Conservation (phyloP, 2,329 filamentous ascomycete genomes). For the Aschersonia sp. region DNA sequence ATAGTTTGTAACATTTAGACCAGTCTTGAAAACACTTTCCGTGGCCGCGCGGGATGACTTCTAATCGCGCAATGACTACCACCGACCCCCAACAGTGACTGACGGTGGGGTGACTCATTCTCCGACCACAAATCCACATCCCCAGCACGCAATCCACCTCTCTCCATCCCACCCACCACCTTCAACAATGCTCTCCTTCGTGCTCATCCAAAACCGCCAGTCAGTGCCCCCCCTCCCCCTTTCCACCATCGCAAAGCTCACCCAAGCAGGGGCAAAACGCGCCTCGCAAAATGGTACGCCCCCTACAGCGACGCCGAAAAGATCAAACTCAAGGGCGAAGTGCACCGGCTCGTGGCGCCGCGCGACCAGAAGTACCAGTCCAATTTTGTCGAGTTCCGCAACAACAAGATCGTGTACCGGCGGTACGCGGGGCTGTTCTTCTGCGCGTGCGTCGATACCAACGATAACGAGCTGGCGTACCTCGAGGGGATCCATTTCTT, state of each 20-base stretch:
- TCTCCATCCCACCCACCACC: background rate
- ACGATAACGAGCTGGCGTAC: slow-evolving; percentile 95
- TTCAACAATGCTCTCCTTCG: slow-evolving; percentile 59
- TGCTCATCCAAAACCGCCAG: slow-evolving; percentile 84
- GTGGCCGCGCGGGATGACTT: too few relatives aligned
- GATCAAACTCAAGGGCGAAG: slow-evolving; percentile 96
- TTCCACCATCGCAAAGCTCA: background rate
- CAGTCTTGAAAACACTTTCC: too few relatives aligned
- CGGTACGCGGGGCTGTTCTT: slow-evolving; percentile 98
- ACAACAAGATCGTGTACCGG: slow-evolving; percentile 94
- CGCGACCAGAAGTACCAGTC: slow-evolving; percentile 99
- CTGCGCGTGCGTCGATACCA: slow-evolving; percentile 97
- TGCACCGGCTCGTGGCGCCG: slow-evolving; percentile 93
- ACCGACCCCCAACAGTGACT: too few relatives aligned
- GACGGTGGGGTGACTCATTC: too few relatives aligned
- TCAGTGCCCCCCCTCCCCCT: slow-evolving; percentile 19
- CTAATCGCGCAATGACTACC: too few relatives aligned
- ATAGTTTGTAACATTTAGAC: too few relatives aligned
- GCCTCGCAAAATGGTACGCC: slow-evolving; percentile 96
- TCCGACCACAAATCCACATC: too few relatives aligned
- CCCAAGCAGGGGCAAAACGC: slow-evolving; percentile 77
- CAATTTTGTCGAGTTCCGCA: slow-evolving; percentile 95
- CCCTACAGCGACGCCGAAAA: slow-evolving; percentile 98
- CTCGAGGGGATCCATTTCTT: slow-evolving; percentile 99
- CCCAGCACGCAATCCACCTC: background rate